Base-by-base conservation (phyloP, 1,284 basidiomycete genomes). In the Apiotrichum brassicae region DNA sequence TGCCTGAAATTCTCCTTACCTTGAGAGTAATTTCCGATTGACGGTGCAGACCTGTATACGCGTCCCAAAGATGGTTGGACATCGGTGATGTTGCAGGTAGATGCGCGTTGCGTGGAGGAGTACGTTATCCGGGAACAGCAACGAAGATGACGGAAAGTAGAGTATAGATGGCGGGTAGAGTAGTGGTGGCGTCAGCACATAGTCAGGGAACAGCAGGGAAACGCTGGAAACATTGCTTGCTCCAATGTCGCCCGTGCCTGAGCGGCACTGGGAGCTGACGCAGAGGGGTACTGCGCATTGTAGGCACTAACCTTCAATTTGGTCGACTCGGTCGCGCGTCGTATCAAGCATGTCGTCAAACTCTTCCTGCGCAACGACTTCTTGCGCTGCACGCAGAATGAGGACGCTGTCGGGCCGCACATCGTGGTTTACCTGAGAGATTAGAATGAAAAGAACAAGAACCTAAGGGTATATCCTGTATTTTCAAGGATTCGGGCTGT, bases 371-470 rank as follows among this genome's bases (percentile, higher is more conserved):
- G 81, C 75, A 25, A 84, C 81, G 11, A 89, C 82, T 58, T 84
- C 76, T 53, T 78, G 76, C 12, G 83, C 83, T 25, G 85, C 83
- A 50, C 81, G 80, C 6, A 88, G 75, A 40, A 86, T 79, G 28
- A 86, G 75, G 74, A 84, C 80, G 1, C 83, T 87, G 70, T 89
- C 87, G 14, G 85, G 84, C 37, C 83, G 81, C 14, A 90, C 83
- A 50, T 87, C 79, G 65, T 87, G 84, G 58, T 86, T 71, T 26
- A 83, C 78, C 85, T 53, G 51, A 14, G 33, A 14, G 33, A 34
- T 30, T 30, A 14, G n/a, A 30, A 30, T 36, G 16, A 36, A 30
- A 30, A 30, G 28, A 30, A 30, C 8, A 30, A 30, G 28, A 30
- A 14, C 14, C n/a, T n/a, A n/a, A n/a, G n/a, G n/a, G n/a, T n/a